phyloP scores from a whole-genome alignment of 495 filamentous ascomycete genomes.

The Chaetomium tenue region DNA sequence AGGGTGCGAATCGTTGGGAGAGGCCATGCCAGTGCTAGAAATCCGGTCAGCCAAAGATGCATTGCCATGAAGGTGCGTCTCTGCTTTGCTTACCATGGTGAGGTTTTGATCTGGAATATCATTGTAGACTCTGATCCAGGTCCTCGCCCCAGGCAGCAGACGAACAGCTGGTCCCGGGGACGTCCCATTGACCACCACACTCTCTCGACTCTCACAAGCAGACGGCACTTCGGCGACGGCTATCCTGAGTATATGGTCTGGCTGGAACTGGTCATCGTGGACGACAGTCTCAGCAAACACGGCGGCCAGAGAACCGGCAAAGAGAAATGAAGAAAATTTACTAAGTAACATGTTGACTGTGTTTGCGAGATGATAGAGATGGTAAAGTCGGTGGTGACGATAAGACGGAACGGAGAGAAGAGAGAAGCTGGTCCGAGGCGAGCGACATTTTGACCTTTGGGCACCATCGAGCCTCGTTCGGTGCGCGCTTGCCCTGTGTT shows the following conservation, averaged over 20 bases:
- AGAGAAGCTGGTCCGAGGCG: neutral
- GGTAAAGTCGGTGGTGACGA: neutral
- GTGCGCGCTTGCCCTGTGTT: too few relatives aligned
- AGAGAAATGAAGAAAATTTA: conserved; percentile 8
- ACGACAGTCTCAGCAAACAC: conserved; percentile 10
- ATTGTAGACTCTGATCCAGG: conserved; percentile 61
- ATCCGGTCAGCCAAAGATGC: conserved; percentile 9
- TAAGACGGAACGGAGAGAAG: neutral
- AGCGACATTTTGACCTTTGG: neutral
- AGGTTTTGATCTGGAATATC: conserved; percentile 53
- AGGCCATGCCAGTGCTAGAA: conserved; percentile 62
- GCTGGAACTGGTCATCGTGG: conserved; percentile 47
- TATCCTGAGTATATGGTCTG: conserved; percentile 51
- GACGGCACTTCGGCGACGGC: conserved; percentile 40
- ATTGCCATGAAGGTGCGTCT: neutral
- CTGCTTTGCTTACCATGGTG: conserved; percentile 49
- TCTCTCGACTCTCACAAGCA: conserved; percentile 46
- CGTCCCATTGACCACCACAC: conserved; percentile 54
- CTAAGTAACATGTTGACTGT: conserved; percentile 12
- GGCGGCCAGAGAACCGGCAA: conserved; percentile 11
- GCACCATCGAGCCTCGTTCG: neutral
- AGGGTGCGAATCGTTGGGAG: conserved; percentile 53
- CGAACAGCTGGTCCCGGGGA: conserved; percentile 52
- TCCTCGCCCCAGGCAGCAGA: conserved; percentile 48
- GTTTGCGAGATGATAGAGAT: neutral